phyloP scores from a whole-genome alignment of 139 green algal genomes.

The Chlorella sp. region DNA sequence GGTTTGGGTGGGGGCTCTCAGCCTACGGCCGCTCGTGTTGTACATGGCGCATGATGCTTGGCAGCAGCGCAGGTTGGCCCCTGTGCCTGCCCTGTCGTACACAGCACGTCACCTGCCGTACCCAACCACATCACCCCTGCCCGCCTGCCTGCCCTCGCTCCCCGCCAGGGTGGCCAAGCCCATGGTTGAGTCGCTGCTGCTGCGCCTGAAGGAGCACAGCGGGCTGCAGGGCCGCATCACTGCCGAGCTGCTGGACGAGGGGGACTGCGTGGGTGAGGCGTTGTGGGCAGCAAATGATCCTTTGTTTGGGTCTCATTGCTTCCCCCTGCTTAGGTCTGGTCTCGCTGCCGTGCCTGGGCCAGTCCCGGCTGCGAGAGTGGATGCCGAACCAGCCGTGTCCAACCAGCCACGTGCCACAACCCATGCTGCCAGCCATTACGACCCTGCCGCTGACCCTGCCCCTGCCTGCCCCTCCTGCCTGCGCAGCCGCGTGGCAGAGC shows the following conservation, averaged over 20 bases:
- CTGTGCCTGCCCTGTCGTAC: neutral
- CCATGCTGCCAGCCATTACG: neutral
- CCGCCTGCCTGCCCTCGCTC: neutral
- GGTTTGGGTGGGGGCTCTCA: neutral
- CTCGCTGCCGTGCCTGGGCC: too few species aligned
- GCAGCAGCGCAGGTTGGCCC: too few species aligned
- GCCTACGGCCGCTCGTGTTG: too few species aligned
- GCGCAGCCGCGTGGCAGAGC: slow-evolving; percentile 53
- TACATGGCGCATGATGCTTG: too few species aligned
- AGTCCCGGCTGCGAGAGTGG: neutral
- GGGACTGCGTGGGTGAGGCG: slow-evolving; percentile 55
- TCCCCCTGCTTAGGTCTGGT: too few species aligned
- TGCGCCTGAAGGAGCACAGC: slow-evolving; percentile 65
- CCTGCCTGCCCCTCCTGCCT: neutral
- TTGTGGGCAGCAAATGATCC: too few species aligned
- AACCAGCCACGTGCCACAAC: neutral
- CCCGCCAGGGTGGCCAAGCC: slow-evolving; percentile 52
- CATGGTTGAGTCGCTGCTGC: slow-evolving; percentile 79
- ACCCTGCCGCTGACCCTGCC: neutral
- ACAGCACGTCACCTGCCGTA: neutral
- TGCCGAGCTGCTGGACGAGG: slow-evolving; percentile 55
- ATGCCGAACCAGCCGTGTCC: too few species aligned
- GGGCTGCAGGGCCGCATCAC: slow-evolving; percentile 51
- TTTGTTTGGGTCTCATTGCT: too few species aligned
- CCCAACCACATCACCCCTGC: neutral